A percentile compares a stretch with the other conserved stretches of the same genome.
These are phyloP conservation scores for Myriosclerotinia duriaeana DNA, from an alignment of 2,329 filamentous ascomycete species.

Conservation along the genomic window DNA sequence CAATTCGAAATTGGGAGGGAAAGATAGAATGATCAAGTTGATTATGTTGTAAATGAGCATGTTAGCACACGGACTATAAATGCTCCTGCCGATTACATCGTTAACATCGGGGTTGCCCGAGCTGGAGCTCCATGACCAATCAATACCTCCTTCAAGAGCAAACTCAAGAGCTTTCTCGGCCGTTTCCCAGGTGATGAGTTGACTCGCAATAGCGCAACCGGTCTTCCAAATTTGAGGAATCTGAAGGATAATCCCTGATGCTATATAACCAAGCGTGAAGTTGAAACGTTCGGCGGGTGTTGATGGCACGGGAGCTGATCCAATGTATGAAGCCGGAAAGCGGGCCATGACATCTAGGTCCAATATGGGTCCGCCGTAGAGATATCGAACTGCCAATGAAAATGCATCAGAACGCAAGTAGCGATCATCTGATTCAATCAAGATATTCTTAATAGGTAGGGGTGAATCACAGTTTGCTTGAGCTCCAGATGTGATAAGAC, in stretches of 20 bases:
- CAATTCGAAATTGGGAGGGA: slow-evolving; percentile 60
- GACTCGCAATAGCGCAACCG: slow-evolving; percentile 59
- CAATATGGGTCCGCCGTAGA: slow-evolving; percentile 57
- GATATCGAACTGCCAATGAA: slow-evolving; percentile 55
- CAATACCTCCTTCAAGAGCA: slow-evolving; percentile 50
- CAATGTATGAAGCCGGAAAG: slow-evolving; percentile 26
- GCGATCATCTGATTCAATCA: slow-evolving; percentile 51
- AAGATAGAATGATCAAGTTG: slow-evolving; percentile 59
- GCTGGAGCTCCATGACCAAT: slow-evolving; percentile 42
- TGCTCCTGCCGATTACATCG: slow-evolving; percentile 41
- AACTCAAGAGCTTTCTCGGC: slow-evolving; percentile 62
- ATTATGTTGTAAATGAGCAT: slow-evolving; percentile 55
- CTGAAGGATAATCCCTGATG: slow-evolving; percentile 58
- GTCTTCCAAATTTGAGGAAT: slow-evolving; percentile 56
- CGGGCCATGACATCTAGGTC: slow-evolving; percentile 33
- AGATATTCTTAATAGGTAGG: slow-evolving; percentile 42
- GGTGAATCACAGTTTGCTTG: slow-evolving; percentile 38
- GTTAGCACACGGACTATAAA: slow-evolving; percentile 56
- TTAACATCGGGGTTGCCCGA: slow-evolving; percentile 37
- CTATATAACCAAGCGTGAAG: slow-evolving; percentile 63
- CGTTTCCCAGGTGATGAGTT: slow-evolving; percentile 61
- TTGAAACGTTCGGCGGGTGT: slow-evolving; percentile 48
- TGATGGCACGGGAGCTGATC: slow-evolving; percentile 43
- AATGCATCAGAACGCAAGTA: slow-evolving; percentile 58
- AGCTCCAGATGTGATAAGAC: slow-evolving; percentile 36